Base-by-base conservation (phyloP, 352 stramenopile genomes). In the Pythium brassicae region DNA sequence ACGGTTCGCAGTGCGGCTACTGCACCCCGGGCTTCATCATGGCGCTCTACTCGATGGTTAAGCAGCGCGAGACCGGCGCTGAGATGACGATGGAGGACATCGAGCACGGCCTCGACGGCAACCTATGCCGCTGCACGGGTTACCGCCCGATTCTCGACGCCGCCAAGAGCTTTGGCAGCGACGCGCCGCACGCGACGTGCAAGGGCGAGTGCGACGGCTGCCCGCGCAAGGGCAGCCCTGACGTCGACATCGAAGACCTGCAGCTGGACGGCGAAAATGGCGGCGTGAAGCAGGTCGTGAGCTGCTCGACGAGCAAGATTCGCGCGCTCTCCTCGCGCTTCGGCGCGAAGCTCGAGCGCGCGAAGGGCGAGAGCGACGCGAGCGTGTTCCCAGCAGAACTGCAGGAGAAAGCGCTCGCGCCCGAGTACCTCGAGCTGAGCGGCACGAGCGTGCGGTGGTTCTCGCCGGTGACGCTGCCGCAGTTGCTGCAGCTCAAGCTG, bases 61-160 rank as follows among this genome's bases (percentile, higher is more conserved):
- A 90, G 62, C 76, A 91, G 64, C 80, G 76, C 14, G 79, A 89
- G 44, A 77, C 69, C 1, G 75, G 75, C 14, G 76, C 76, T 4
- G 76, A 78, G 52, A 86, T 83, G 61, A 83, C 72, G 22, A 92
- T 87, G 80, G 78, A 84, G n/a, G 76, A 94, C 53, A 86, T 98
- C 47, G 91, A 98, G 57, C 86, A 98, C 68, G 76, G 90, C 60
- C 75, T 99, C 64, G 95, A 99, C 72, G 94, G 95, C 26, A 98
- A 99, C 68, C 65, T 99, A 26, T 99, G 95, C 65, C 87, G 95
- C 7, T 99, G 95, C 66, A 99, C 95, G 2, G 83, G 83, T 19
- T 94, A 94, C 52, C 81, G 83, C 15, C 81, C 81, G 12, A 90
- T 94, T 47, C 55, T 94, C 8, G 87, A 97, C 40, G 84, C 87